Percentiles rank a stretch among this genome's conserved stretches.
These are phyloP conservation scores for Vachellia collinsii DNA, from an alignment of 306 rosid species.

Conservation along the genomic window DNA sequence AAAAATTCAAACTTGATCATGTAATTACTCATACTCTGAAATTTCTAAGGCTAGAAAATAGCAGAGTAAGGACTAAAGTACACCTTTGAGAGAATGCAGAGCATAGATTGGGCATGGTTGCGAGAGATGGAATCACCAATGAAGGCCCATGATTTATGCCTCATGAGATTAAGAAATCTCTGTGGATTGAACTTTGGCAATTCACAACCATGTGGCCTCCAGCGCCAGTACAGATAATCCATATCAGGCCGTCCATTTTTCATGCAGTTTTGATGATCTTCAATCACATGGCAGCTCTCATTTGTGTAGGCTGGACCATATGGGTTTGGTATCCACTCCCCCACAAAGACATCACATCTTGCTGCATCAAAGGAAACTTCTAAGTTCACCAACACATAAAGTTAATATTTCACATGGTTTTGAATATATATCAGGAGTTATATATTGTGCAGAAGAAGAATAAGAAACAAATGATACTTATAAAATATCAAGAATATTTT, in stretches of 20 bases:
- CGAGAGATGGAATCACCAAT: constrained; percentile 86
- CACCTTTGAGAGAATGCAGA: constrained; percentile 86
- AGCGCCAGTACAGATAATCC: constrained; percentile 73
- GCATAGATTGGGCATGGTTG: constrained; percentile 79
- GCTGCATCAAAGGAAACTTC: constrained; percentile 33
- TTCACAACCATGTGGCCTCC: constrained; percentile 71
- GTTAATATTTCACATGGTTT: neutral
- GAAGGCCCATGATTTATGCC: constrained; percentile 68
- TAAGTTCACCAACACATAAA: neutral
- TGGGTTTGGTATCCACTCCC: constrained; percentile 74
- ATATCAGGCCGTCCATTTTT: constrained; percentile 82
- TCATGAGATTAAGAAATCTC: constrained; percentile 69
- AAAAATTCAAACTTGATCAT: neutral
- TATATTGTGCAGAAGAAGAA: neutral
- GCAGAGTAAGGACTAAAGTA: neutral
- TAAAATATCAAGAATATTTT: neutral
- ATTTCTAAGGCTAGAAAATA: neutral
- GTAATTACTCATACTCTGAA: neutral
- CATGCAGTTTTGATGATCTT: constrained; percentile 81
- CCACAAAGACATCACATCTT: constrained; percentile 72
- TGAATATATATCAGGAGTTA: neutral
- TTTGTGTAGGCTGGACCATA: constrained; percentile 71
- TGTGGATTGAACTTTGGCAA: constrained; percentile 62
- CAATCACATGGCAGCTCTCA: constrained; percentile 68
- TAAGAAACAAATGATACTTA: neutral